A percentile compares a stretch with the other conserved stretches of the same genome.
These are phyloP conservation scores for Phytophthora europaea DNA, from an alignment of 352 stramenopile species.

Conservation along the genomic window DNA sequence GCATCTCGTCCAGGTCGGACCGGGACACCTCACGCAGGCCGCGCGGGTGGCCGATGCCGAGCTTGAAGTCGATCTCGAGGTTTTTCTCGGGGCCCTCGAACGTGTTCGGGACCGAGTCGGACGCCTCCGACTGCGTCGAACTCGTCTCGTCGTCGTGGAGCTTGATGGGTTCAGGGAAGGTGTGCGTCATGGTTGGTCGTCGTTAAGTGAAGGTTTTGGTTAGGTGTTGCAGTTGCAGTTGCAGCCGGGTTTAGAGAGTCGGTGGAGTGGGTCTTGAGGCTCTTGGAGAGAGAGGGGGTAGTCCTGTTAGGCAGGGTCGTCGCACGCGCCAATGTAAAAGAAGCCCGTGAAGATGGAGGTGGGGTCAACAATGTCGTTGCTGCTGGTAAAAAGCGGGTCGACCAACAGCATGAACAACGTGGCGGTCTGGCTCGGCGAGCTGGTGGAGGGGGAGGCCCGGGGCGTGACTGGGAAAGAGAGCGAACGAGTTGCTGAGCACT, in stretches of 20 bases:
- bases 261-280: not conserved
- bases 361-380: slow-evolving; percentile 90
- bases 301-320: slow-evolving; percentile 88
- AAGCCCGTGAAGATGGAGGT: slow-evolving; percentile 92
- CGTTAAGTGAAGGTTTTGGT: not conserved
- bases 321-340: slow-evolving; percentile 92
- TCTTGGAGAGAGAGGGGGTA: slow-evolving; percentile 2
- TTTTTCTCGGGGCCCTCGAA: slow-evolving; percentile 99
- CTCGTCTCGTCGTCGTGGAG: slow-evolving; percentile 71
- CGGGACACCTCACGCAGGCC: slow-evolving; percentile 94
- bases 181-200: slow-evolving; percentile 43
- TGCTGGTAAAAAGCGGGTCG: slow-evolving; percentile 75
- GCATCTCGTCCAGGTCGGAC: slow-evolving; percentile 94
- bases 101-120: slow-evolving; percentile 71
- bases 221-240: slow-evolving; percentile 14
- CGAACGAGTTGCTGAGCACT: not conserved
- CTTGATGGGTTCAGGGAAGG: slow-evolving; percentile 82
- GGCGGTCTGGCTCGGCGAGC: slow-evolving; percentile 33
- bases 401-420: slow-evolving; percentile 86
- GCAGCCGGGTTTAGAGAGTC: slow-evolving; percentile 10
- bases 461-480: slow-evolving; percentile 22
- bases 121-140: slow-evolving; percentile 78
- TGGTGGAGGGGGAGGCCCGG: slow-evolving; percentile 22
- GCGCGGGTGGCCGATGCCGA: slow-evolving; percentile 62
- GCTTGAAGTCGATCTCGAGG: slow-evolving; percentile 95